Conservation (phyloP, 2,329 filamentous ascomycete species). For the Thelonectria rubi region DNA sequence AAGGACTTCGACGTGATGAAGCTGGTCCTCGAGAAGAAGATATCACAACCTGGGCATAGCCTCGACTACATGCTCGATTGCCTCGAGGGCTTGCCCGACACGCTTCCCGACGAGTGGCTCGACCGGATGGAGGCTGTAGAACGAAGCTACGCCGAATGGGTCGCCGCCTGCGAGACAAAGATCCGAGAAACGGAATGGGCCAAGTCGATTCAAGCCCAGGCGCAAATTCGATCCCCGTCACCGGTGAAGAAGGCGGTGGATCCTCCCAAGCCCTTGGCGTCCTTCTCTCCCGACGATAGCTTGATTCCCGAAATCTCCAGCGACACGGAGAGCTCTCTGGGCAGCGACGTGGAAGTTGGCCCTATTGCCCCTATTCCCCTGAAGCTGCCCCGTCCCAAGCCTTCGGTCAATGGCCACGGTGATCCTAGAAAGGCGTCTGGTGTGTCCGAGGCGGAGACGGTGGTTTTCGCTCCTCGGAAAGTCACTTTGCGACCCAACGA, state of each 20-base stretch:
- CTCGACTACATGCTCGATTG: conserved; percentile 88
- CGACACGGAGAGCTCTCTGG: conserved; percentile 32
- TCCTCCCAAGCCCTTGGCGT: conserved; percentile 12
- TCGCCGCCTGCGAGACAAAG: conserved; percentile 76
- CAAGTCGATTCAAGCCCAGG: conserved; percentile 24
- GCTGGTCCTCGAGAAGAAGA: conserved; percentile 70
- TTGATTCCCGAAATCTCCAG: conserved; percentile 24
- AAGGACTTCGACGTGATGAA: conserved; percentile 68
- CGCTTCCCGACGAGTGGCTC: conserved; percentile 86
- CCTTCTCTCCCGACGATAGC: conserved; percentile 18
- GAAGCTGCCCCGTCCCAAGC: conserved; percentile 32
- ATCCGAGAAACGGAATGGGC: conserved; percentile 73
- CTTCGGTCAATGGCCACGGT: conserved; percentile 5
- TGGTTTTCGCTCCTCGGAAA: conserved; percentile 30
- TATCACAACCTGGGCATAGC: conserved; percentile 73
- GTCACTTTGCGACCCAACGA: conserved; percentile 27
- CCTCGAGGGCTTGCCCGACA: conserved; percentile 84
- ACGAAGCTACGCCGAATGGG: conserved; percentile 81
- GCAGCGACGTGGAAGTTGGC: conserved; percentile 24
- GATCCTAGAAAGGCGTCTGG: conserved; percentile 36
- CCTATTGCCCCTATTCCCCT: conserved; percentile 38
- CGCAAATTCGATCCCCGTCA: conserved; percentile 34
- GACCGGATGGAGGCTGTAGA: conserved; percentile 86
- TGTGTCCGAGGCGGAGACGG: conserved; percentile 38
- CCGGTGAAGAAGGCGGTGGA: conserved; percentile 31